These are phyloP conservation scores for Backusella sp. DNA, from an alignment of 192 early-diverging fungal genomes.

Conservation along the genomic window DNA sequence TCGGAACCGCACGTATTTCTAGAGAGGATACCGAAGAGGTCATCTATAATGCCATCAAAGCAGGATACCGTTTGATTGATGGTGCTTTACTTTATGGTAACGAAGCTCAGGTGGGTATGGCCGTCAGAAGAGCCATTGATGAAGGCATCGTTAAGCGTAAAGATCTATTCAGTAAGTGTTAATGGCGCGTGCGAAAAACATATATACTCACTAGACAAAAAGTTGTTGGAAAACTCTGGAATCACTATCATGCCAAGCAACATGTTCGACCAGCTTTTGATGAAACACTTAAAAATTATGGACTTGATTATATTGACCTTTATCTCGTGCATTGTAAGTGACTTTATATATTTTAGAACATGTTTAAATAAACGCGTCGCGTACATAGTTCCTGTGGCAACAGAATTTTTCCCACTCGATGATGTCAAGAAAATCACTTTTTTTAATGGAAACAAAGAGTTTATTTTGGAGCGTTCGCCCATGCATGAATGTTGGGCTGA, in stretches of 20 bases:
- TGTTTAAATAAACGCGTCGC: background rate
- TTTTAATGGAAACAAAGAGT: constrained; percentile 38
- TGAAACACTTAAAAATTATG: constrained; percentile 21
- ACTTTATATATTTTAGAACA: background rate
- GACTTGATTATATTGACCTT: constrained; percentile 32
- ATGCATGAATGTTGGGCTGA: constrained; percentile 64
- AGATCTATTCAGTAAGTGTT: constrained; percentile 36
- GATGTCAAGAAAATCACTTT: constrained; percentile 40
- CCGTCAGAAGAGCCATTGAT: constrained; percentile 46
- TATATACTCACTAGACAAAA: background rate
- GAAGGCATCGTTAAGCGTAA: constrained; percentile 13
- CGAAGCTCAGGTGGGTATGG: constrained; percentile 59
- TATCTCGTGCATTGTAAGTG: constrained; percentile 52
- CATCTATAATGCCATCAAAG: constrained; percentile 38
- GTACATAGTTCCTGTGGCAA: constrained; percentile 22
- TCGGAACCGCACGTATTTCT: constrained; percentile 50
- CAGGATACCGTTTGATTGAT: constrained; percentile 40
- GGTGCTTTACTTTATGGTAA: constrained; percentile 42
- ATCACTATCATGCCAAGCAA: too few species aligned
- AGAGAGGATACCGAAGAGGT: constrained; percentile 35
- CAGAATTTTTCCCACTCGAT: constrained; percentile 40
- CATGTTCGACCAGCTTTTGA: too few species aligned
- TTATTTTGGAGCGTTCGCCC: constrained; percentile 40
- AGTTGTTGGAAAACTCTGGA: constrained; percentile 20
- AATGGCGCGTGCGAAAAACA: background rate